Conservation (phyloP, 805 yeast genomes). For the Sugiyamaella chiloensis region DNA sequence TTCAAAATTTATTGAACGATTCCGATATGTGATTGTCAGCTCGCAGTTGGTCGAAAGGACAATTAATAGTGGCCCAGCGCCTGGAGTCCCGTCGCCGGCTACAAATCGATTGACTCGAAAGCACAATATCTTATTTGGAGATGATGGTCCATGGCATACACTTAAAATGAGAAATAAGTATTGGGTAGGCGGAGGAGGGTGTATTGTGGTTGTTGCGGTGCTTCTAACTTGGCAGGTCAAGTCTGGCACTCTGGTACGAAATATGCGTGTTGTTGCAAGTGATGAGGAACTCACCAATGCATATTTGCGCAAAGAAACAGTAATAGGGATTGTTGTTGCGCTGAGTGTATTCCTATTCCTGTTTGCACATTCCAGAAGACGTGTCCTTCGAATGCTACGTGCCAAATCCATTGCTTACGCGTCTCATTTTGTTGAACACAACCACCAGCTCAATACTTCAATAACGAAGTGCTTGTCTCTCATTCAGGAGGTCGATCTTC, state of each 20-base stretch:
- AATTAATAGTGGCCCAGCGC: conserved; percentile 20
- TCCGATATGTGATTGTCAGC: conserved; percentile 48
- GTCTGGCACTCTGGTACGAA: conserved; percentile 6
- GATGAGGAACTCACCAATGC: neutral
- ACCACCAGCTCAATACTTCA: conserved; percentile 31
- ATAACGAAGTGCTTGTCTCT: conserved; percentile 26
- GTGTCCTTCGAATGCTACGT: conserved; percentile 30
- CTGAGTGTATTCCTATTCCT: conserved; percentile 29
- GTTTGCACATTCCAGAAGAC: conserved; percentile 34
- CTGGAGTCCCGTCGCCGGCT: conserved; percentile 3
- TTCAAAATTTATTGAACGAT: conserved; percentile 45
- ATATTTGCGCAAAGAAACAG: conserved; percentile 6
- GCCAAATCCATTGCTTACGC: conserved; percentile 29
- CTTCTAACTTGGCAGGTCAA: conserved; percentile 31
- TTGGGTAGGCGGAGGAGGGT: conserved; percentile 37
- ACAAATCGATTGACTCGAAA: conserved; percentile 10
- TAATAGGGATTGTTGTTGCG: conserved; percentile 27
- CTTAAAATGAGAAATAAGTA: conserved; percentile 19
- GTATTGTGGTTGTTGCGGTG: conserved; percentile 33
- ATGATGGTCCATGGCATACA: conserved; percentile 22
- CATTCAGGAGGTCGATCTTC: conserved; percentile 32
- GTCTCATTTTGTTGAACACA: conserved; percentile 23
- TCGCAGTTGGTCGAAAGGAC: conserved; percentile 43
- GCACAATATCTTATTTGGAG: conserved; percentile 23
- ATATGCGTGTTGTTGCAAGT: neutral